Percentiles rank a stretch among this genome's conserved stretches.
phyloP scores from a whole-genome alignment of 345 rosid species.

The Carallia brachiata region DNA sequence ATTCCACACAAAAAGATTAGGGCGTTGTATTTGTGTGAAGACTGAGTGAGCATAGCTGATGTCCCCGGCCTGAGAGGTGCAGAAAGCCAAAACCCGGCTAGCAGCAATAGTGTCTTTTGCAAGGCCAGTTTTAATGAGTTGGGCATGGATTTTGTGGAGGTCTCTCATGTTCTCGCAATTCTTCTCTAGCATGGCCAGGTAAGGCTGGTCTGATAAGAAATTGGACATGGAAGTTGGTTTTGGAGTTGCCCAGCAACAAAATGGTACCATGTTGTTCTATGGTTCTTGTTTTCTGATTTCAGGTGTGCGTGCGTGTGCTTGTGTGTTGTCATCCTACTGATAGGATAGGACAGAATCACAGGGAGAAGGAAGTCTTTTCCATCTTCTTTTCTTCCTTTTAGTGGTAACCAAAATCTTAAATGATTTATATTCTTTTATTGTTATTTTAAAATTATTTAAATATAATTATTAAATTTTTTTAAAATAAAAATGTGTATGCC shows the following conservation, averaged over 20 bases:
- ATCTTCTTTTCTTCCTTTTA: too few species aligned
- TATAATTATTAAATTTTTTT: too few species aligned
- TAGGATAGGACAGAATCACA: neutral
- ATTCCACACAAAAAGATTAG: slow-evolving; percentile 69
- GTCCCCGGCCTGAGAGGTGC: slow-evolving; percentile 52
- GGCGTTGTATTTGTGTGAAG: slow-evolving; percentile 44
- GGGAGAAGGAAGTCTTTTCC: too few species aligned
- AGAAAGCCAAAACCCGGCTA: slow-evolving; percentile 71
- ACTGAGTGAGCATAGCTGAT: slow-evolving; percentile 57
- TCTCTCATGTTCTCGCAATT: slow-evolving; percentile 56
- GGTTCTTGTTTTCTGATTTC: slow-evolving; percentile 4
- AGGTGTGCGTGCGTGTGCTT: too few species aligned
- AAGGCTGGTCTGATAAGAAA: slow-evolving; percentile 34
- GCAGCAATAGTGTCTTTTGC: slow-evolving; percentile 42
- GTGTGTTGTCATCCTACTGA: slow-evolving; percentile 2
- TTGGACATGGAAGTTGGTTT: slow-evolving; percentile 32
- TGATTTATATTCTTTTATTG: too few species aligned
- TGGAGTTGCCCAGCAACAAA: slow-evolving; percentile 22
- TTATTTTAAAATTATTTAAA: too few species aligned
- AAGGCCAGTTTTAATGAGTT: slow-evolving; percentile 68
- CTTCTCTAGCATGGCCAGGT: slow-evolving; percentile 49
- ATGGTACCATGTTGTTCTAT: slow-evolving; percentile 28
- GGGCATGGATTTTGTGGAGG: slow-evolving; percentile 61
- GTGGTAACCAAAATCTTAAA: too few species aligned
- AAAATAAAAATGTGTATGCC: too few species aligned